phyloP scores from a whole-genome alignment of 495 filamentous ascomycete species.

The Antarctomyces pellizariae region DNA sequence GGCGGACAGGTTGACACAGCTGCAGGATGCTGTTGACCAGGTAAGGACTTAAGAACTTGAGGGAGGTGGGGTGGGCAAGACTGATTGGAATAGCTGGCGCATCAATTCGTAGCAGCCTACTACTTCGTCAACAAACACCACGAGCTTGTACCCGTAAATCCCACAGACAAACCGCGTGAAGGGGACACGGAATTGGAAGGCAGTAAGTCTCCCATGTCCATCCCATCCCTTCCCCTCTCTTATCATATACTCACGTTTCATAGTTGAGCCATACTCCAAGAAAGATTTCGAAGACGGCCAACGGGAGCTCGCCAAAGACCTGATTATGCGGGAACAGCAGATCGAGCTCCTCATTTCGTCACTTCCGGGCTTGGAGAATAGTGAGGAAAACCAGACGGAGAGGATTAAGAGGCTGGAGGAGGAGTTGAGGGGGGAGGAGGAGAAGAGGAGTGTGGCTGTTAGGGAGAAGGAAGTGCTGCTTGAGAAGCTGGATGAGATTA shows the following conservation, averaged over 20 bases:
- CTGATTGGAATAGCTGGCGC: constrained; percentile 60
- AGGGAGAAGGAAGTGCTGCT: constrained; percentile 46
- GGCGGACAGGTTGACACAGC: constrained; percentile 79
- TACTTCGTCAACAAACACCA: constrained; percentile 69
- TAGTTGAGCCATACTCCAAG: constrained; percentile 36
- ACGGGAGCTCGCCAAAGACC: constrained; percentile 60
- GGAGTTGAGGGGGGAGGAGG: constrained; percentile 51
- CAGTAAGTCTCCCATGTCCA: background rate
- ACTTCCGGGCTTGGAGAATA: constrained; percentile 71
- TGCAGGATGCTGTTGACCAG: constrained; percentile 87
- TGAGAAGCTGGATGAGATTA: constrained; percentile 40
- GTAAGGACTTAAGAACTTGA: constrained; percentile 18
- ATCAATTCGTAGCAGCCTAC: constrained; percentile 71
- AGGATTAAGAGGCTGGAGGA: constrained; percentile 53
- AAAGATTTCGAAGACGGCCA: constrained; percentile 45
- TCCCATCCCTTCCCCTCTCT: too few relatives aligned
- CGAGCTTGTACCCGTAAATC: constrained; percentile 40
- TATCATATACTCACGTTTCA: constrained; percentile 3
- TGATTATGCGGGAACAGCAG: constrained; percentile 82
- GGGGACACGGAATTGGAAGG: constrained; percentile 23
- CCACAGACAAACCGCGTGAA: constrained; percentile 31
- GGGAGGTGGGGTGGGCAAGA: constrained; percentile 1
- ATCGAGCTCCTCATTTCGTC: constrained; percentile 67
- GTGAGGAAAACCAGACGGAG: constrained; percentile 57
- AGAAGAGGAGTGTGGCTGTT: constrained; percentile 42